phyloP scores from a whole-genome alignment of 768 basidiomycete genomes.

The Mycena venus region DNA sequence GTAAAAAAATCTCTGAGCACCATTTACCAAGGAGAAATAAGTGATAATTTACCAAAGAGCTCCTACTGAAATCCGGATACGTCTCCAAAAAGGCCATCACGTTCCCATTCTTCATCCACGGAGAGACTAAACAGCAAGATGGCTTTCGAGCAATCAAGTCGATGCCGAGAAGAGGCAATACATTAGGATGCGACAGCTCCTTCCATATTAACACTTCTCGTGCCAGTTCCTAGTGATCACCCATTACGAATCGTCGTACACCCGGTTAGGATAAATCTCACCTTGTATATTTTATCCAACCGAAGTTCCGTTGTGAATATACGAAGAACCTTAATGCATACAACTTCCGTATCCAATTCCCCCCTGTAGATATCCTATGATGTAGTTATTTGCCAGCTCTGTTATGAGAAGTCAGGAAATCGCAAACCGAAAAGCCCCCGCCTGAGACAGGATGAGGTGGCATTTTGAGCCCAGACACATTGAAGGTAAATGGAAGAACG shows the following conservation, averaged over 20 bases:
- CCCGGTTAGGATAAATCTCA: too few species aligned
- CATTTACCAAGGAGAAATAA: not conserved
- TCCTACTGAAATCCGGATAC: constrained; percentile 1
- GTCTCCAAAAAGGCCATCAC: constrained; percentile 6
- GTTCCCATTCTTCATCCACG: too few species aligned
- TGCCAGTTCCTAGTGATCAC: too few species aligned
- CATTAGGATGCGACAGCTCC: not conserved
- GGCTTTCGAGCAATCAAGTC: not conserved
- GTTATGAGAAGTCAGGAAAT: not conserved
- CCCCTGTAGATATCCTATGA: constrained; percentile 3
- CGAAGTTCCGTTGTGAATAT: too few species aligned
- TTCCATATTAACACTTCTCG: constrained; percentile 13
- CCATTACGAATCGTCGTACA: too few species aligned
- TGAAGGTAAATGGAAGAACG: too few species aligned
- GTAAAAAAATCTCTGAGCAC: not conserved
- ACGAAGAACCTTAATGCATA: constrained; percentile 7
- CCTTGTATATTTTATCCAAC: too few species aligned
- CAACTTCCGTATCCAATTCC: not conserved
- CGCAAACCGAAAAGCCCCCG: constrained; percentile 9
- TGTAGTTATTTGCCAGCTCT: not conserved
- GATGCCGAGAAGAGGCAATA: constrained; percentile 10
- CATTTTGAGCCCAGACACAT: constrained; percentile 5
- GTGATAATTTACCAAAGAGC: constrained; percentile 8
- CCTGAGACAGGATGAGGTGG: constrained; percentile 5
- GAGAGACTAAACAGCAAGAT: too few species aligned